phyloP scores from a whole-genome alignment of 441 rosid genomes.

The Bocquillonia castaneifolia region DNA sequence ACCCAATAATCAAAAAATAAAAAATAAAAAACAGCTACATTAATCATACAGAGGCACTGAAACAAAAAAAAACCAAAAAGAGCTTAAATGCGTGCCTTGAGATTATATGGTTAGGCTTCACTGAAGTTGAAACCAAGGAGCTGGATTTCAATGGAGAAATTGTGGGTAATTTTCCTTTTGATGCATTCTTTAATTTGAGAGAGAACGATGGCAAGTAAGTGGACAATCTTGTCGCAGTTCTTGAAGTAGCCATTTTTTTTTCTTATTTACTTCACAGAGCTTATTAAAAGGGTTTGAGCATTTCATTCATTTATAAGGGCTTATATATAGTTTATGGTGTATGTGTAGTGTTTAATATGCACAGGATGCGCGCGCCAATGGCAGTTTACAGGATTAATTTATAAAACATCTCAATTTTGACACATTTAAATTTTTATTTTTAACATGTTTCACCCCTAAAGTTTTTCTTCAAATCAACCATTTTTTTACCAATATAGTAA shows the following conservation, averaged over 20 bases:
- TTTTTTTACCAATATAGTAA: too few relatives aligned
- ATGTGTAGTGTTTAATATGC: not conserved
- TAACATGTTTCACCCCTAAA: too few relatives aligned
- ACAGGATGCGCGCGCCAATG: not conserved
- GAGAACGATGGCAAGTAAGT: constrained; percentile 27
- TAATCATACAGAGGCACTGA: too few relatives aligned
- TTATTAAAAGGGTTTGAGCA: not conserved
- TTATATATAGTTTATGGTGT: too few relatives aligned
- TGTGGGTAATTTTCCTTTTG: constrained; percentile 18
- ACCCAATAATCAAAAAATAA: not conserved
- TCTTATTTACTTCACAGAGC: too few relatives aligned
- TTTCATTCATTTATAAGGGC: not conserved
- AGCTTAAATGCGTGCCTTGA: constrained; percentile 4
- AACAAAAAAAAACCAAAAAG: not conserved
- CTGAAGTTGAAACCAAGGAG: constrained; percentile 20
- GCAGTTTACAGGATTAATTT: too few relatives aligned
- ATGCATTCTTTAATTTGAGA: constrained; percentile 21
- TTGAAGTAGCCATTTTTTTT: constrained; percentile 34
- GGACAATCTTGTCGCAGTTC: constrained; percentile 30
- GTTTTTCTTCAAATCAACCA: too few relatives aligned
- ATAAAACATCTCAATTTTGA: too few relatives aligned
- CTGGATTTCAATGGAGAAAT: constrained; percentile 21
- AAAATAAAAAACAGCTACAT: too few relatives aligned
- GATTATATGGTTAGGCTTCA: constrained; percentile 23
- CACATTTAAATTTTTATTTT: too few relatives aligned